Evolutionary conservation across 2,329 filamentous ascomycete genomes (phyloP).

Genomic region (Tolypocladium nubicola): DNA sequence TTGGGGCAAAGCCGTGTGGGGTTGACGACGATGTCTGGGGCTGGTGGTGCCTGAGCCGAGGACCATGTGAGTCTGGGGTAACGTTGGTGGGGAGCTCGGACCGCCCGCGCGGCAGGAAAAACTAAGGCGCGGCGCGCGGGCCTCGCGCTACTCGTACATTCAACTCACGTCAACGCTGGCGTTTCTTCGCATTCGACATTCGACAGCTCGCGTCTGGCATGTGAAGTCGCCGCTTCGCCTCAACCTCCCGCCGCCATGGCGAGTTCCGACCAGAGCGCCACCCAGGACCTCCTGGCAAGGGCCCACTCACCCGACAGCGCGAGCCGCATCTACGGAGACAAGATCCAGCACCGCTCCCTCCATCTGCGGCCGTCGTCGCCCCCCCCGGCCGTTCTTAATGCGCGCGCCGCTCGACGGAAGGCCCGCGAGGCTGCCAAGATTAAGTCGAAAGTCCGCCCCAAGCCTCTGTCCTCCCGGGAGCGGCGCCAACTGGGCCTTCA

Average conservation of each 20-base stretch:
- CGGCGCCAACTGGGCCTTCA: constrained; percentile 66
- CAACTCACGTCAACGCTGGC: background rate
- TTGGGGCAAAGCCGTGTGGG: background rate
- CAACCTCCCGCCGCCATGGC: constrained; percentile 18
- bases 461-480: constrained; percentile 68
- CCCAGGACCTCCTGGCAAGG: constrained; percentile 58
- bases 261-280: constrained; percentile 25
- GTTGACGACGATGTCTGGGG: background rate
- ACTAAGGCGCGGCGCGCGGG: background rate
- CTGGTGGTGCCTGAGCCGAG: background rate
- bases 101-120: background rate
- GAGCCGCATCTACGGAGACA: constrained; percentile 65
- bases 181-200: background rate
- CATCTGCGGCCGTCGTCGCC: constrained; percentile 69
- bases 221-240: background rate
- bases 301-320: constrained; percentile 69
- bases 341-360: constrained; percentile 73
- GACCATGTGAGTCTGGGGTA: background rate
- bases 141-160: too few relatives aligned
- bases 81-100: background rate
- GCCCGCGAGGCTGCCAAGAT: constrained; percentile 34
- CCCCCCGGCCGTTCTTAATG: constrained; percentile 38
- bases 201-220: background rate
- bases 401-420: constrained; percentile 45
- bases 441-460: constrained; percentile 41